A percentile compares a stretch with the other conserved stretches of the same genome.
Evolutionary conservation across 306 rosid species (phyloP).

Genomic region (Luffa aegyptiaca): DNA sequence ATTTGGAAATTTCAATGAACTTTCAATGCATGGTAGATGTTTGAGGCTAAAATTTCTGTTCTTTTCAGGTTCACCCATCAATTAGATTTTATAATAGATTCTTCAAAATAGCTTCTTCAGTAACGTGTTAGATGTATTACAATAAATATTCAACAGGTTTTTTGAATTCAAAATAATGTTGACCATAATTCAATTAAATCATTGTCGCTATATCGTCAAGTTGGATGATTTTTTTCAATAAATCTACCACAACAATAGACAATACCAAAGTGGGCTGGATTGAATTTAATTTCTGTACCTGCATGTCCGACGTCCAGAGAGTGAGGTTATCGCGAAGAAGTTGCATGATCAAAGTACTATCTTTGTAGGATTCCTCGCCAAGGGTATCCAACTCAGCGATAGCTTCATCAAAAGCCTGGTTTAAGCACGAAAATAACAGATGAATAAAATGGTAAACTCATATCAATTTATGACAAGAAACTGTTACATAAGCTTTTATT

Average conservation of each 20-base stretch:
- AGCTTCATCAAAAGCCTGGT: conserved; percentile 95
- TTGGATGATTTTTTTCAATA: neutral
- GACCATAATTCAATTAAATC: neutral
- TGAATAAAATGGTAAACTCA: neutral
- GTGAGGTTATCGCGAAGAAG: conserved; percentile 99
- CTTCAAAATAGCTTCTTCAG: neutral
- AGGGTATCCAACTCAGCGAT: conserved; percentile 95
- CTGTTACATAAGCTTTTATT: neutral
- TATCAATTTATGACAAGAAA: neutral
- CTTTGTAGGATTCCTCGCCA: conserved; percentile 99
- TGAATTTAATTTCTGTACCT: conserved; percentile 40
- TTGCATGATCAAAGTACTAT: conserved; percentile 99
- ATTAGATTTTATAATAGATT: neutral
- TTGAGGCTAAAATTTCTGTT: neutral
- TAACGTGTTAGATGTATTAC: neutral
- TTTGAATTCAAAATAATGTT: neutral
- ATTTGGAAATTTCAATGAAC: neutral
- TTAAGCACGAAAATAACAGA: neutral
- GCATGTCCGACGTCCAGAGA: conserved; percentile 99
- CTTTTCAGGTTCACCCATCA: neutral
- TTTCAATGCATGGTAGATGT: neutral
- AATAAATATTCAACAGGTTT: neutral
- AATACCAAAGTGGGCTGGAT: neutral
- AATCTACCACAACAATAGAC: neutral
- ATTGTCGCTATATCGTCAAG: neutral